Evolutionary conservation across 495 filamentous ascomycete genomes (phyloP).

Genomic region (Cladorrhinum samala): DNA sequence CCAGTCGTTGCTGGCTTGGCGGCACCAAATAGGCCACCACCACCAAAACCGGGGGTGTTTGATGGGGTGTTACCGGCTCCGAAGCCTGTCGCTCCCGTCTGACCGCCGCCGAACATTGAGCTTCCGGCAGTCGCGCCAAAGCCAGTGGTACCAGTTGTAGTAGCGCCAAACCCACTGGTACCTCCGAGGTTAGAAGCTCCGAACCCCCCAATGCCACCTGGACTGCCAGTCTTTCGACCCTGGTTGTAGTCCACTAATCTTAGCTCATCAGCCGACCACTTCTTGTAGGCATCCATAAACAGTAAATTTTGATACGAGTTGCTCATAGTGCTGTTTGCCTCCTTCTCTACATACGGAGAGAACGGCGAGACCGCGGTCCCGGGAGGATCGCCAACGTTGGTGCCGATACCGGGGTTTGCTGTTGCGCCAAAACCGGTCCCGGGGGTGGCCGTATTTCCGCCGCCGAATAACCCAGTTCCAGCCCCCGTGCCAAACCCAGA

Average conservation of each 20-base stretch:
- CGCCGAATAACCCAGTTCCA: conserved; percentile 45
- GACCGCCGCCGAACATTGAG: conserved; percentile 39
- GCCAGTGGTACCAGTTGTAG: conserved; percentile 40
- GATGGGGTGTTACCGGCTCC: conserved; percentile 38
- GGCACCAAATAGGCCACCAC: conserved; percentile 43
- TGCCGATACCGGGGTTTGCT: conserved; percentile 33
- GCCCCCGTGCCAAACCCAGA: conserved; percentile 33
- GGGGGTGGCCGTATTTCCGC: conserved; percentile 27
- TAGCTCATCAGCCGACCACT: conserved; percentile 86
- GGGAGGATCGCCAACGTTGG: conserved; percentile 45
- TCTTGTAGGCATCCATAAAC: conserved; percentile 79
- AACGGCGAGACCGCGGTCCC: conserved; percentile 74
- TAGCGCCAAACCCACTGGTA: conserved; percentile 38
- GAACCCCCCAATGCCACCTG: conserved; percentile 76
- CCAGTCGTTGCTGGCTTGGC: conserved; percentile 32
- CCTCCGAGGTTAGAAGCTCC: conserved; percentile 58
- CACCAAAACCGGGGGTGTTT: conserved; percentile 37
- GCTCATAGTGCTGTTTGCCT: conserved; percentile 48
- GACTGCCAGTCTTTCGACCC: conserved; percentile 75
- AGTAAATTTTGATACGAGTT: conserved; percentile 83
- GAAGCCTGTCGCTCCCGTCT: conserved; percentile 32
- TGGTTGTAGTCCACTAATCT: conserved; percentile 83
- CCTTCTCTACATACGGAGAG: conserved; percentile 73
- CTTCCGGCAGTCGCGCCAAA: conserved; percentile 43
- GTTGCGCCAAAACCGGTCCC: conserved; percentile 47